Base-by-base conservation (phyloP, 2,329 filamentous ascomycete genomes). In the Fusarium temperatum region DNA sequence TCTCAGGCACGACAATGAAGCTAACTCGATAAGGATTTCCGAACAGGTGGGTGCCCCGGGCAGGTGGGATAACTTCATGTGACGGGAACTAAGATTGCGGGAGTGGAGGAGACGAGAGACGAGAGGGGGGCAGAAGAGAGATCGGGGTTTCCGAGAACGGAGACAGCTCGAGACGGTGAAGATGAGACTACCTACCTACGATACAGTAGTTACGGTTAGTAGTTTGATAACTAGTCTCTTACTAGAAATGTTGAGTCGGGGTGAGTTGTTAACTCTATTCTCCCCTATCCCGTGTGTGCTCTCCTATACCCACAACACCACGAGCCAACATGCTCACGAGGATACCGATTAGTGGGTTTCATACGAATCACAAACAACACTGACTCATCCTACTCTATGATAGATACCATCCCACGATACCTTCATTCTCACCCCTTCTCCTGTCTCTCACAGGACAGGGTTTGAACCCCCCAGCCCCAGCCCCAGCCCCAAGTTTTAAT, bases 1-100 rank as follows among this genome's bases (percentile, higher is more conserved):
- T 66, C 64, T 66, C 64, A 66, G 60, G 64, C 60, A 66, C 64
- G n/a, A 32, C 26, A 38, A 38, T 18, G 13, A 17, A 66, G 42
- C 64, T 66, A 50, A 41, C 28, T 32, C 10, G 35, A 58, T 51
- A 28, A 45, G 64, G 28, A n/a, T 44, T 65, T 38, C 60, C 60
- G 60, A 66, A 63, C 24, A 28, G 28, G 62, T 55, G 39, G 57
- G 41, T 30, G 13, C 24, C 24, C 24, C 24, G 24, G 47, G 45
- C 32, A 35, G 32, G 32, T 36, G 35, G 35, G 35, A 36, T 36
- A 36, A 36, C 17, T 66, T 50, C 64, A 66, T 66, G 64, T 65
- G 64, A 66, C 64, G 64, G 64, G 50, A 66, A 35, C 64, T 65
- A 66, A 66, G 60, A 66, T 65, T 66, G 42, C 48, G 60, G 60